Evolutionary conservation across 148 eudicot species (phyloP).

Genomic region (Fagopyrum esculentum): DNA sequence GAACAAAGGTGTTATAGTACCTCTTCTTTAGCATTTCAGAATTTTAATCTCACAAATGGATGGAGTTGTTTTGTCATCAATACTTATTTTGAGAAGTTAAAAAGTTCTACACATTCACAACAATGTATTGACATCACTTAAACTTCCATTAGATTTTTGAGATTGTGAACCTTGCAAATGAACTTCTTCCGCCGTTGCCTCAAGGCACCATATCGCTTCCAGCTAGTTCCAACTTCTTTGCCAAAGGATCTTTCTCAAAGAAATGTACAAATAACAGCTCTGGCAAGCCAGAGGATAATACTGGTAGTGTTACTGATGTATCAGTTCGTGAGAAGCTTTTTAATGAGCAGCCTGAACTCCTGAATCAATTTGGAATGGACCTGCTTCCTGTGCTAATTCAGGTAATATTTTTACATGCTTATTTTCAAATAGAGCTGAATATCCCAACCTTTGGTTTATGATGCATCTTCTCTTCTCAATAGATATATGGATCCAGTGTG

Average conservation of each 20-base stretch:
- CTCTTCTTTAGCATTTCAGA: too few relatives aligned
- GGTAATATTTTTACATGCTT: conserved; percentile 32
- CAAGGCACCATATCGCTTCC: conserved; percentile 88
- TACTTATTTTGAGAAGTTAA: background rate
- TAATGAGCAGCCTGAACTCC: conserved; percentile 84
- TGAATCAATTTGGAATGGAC: conserved; percentile 85
- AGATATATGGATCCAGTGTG: conserved; percentile 98
- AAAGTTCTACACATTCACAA: background rate
- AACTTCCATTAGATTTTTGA: conserved; percentile 63
- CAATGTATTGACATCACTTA: background rate
- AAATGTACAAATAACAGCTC: conserved; percentile 55
- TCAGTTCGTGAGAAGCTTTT: conserved; percentile 73
- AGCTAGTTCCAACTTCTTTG: conserved; percentile 45
- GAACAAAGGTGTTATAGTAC: background rate
- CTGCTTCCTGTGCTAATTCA: conserved; percentile 92
- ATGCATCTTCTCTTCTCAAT: conserved; percentile 16
- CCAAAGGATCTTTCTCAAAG: conserved; percentile 54
- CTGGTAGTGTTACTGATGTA: conserved; percentile 41
- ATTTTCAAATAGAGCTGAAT: background rate
- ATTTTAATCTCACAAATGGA: background rate
- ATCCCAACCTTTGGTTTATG: background rate
- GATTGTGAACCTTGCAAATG: conserved; percentile 96
- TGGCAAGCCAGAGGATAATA: conserved; percentile 55
- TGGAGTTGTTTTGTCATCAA: background rate
- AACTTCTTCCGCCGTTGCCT: conserved; percentile 95